phyloP scores from a whole-genome alignment of 1,284 basidiomycete species.

The Exsudoporus floridanus region DNA sequence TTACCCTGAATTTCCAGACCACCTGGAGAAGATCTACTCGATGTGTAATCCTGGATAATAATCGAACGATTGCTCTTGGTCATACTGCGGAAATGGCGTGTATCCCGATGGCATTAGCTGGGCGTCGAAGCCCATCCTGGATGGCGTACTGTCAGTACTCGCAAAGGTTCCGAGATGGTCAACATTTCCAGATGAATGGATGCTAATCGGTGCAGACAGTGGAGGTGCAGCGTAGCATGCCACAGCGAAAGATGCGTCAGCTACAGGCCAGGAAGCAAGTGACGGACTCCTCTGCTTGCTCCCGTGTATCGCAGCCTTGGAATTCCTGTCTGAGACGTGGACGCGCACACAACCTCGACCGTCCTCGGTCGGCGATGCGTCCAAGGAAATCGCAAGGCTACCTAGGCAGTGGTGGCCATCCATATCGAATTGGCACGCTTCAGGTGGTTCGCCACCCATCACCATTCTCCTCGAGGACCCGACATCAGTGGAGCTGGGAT shows the following conservation, averaged over 20 bases:
- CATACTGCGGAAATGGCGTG: constrained; percentile 30
- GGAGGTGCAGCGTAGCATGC: constrained; percentile 35
- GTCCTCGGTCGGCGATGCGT: constrained; percentile 58
- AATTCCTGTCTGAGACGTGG: constrained; percentile 52
- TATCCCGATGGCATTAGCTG: constrained; percentile 26
- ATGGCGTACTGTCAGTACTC: constrained; percentile 16
- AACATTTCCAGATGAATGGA: constrained; percentile 20
- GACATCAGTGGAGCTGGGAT: constrained; percentile 49
- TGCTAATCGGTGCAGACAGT: constrained; percentile 17
- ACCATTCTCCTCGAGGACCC: constrained; percentile 31
- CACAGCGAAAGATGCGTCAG: constrained; percentile 24
- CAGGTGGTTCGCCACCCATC: constrained; percentile 29
- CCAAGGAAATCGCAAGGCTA: constrained; percentile 70
- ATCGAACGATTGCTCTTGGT: constrained; percentile 37
- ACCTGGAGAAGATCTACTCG: constrained; percentile 36
- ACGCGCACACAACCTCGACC: constrained; percentile 74
- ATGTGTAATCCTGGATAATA: constrained; percentile 43
- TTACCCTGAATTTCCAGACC: constrained; percentile 66
- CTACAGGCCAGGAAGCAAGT: constrained; percentile 30
- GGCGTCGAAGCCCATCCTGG: constrained; percentile 26
- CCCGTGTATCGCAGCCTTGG: constrained; percentile 33
- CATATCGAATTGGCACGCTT: constrained; percentile 52
- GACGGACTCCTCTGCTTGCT: constrained; percentile 32
- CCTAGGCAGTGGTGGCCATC: constrained; percentile 51
- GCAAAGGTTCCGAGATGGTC: constrained; percentile 30